These are phyloP conservation scores for Globisporangium sylvaticum DNA, from an alignment of 352 stramenopile genomes.

Conservation along the genomic window DNA sequence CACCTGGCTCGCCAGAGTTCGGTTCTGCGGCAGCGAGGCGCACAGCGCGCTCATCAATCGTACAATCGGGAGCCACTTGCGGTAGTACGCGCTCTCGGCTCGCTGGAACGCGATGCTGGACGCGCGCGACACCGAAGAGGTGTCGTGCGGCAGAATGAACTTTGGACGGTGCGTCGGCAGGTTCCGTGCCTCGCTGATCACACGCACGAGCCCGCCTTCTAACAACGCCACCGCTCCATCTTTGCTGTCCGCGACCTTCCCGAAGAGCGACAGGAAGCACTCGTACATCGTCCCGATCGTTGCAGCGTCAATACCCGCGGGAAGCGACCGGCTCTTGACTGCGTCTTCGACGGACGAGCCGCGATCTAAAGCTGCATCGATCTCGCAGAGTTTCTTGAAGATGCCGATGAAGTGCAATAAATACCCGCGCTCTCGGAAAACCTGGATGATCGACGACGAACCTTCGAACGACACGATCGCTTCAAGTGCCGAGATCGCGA, in stretches of 20 bases:
- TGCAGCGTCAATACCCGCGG: conserved; percentile 45
- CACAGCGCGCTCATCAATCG: conserved; percentile 59
- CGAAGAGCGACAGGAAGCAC: conserved; percentile 79
- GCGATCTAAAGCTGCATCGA: conserved; percentile 58
- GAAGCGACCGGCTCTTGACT: conserved; percentile 42
- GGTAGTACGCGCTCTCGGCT: conserved; percentile 56
- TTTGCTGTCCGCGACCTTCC: conserved; percentile 48
- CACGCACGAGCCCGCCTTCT: conserved; percentile 65
- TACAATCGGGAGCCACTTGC: conserved; percentile 75
- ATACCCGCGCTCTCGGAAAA: conserved; percentile 71
- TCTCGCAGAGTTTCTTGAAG: conserved; percentile 68
- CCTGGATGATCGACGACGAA: conserved; percentile 40
- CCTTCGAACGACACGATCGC: conserved; percentile 55
- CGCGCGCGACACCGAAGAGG: conserved; percentile 21
- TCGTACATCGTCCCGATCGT: conserved; percentile 82
- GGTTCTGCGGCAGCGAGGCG: conserved; percentile 64
- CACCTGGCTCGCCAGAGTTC: conserved; percentile 50
- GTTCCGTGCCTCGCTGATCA: conserved; percentile 54
- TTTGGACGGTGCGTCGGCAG: conserved; percentile 69
- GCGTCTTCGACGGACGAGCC: conserved; percentile 29
- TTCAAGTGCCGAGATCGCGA: conserved; percentile 71
- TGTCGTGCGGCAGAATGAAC: conserved; percentile 42
- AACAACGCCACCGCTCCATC: conserved; percentile 67
- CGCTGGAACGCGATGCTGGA: conserved; percentile 55
- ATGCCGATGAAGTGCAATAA: conserved; percentile 80